Evolutionary conservation across 2,329 filamentous ascomycete species (phyloP), one percentile per base, ranked within the genome.

Genomic region (Fusarium concolor): DNA sequence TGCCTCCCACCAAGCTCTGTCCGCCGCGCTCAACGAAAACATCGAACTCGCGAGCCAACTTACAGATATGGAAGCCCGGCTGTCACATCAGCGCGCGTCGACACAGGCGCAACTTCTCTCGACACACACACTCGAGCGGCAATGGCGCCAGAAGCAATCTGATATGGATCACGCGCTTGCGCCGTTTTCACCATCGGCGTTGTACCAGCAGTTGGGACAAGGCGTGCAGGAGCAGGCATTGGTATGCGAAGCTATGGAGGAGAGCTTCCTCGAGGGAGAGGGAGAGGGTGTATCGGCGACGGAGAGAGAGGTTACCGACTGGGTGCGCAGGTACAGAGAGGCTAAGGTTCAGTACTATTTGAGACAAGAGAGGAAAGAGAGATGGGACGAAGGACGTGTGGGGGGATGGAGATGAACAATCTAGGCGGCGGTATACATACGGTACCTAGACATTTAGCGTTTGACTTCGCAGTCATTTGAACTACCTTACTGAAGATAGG

Each of bases 341-440:
- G 92, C 92, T 11, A 92, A 90, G 76, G 91, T 92, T 71, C 82
- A 91, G 58, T 90, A 90, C 65, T 96, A 96, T 75, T 83, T 94
- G 54, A 86, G 96, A 59, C 89, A 90, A 75, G 96, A 98, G 82
- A 87, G 93, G 70, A 97, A 94, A 79, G 92, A 94, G 74, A 86
- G 96, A 72, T 98, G 96, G 96, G 96, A 98, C 77, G 95, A 98
- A 80, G 94, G 95, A 24, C 86, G 95, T 70, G 95, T 98, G 33
- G 95, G 95, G 12, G 96, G 96, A 1, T 98, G 96, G 96, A 87
- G 95, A 75, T 95, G 26, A 55, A 18, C 18, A 38, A 18, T 42
- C 15, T 14, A 33, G 29, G 52, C 15, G 26, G 15, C 15, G 33
- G 15, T 35, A n/a, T 33, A 33, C 31, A 33, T 33, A n/a, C n/a